Percentiles rank a stretch among this genome's conserved stretches.
Conservation (phyloP, 2,329 filamentous ascomycete genomes). For the Calonectria honghensis region DNA sequence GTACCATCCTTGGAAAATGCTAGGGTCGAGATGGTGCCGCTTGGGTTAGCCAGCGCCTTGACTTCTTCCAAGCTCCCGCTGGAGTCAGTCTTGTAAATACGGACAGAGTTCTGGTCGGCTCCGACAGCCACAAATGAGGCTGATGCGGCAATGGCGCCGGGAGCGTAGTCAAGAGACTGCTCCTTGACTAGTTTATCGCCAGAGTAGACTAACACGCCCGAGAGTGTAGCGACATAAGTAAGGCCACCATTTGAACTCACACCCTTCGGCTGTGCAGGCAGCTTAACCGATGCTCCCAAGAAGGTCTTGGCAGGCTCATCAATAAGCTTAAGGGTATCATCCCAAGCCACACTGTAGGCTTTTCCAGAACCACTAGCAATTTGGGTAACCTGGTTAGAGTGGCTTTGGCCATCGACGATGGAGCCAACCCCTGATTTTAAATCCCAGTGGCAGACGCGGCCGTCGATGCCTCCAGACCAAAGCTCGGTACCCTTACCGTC, state of each 20-base stretch:
- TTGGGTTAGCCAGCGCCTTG: conserved; percentile 79
- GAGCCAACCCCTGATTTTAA: conserved; percentile 80
- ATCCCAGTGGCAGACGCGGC: conserved; percentile 90
- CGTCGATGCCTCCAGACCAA: conserved; percentile 95
- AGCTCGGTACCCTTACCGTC: conserved; percentile 78
- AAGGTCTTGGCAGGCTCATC: conserved; percentile 86
- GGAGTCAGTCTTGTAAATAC: conserved; percentile 79
- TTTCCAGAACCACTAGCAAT: conserved; percentile 78
- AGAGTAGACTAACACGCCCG: conserved; percentile 72
- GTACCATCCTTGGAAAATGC: conserved; percentile 87
- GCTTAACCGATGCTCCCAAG: conserved; percentile 78
- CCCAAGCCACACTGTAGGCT: conserved; percentile 94
- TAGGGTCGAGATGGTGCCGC: conserved; percentile 84
- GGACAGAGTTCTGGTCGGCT: conserved; percentile 82
- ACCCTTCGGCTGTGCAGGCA: conserved; percentile 88
- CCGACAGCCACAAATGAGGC: conserved; percentile 84
- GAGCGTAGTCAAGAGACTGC: conserved; percentile 76
- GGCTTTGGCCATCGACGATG: conserved; percentile 85
- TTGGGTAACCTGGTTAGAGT: conserved; percentile 90
- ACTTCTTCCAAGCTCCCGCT: conserved; percentile 72
- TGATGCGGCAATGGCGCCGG: conserved; percentile 83
- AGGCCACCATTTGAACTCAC: conserved; percentile 73
- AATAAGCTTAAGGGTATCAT: conserved; percentile 89
- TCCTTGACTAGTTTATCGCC: conserved; percentile 77
- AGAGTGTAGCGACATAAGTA: conserved; percentile 75